These are phyloP conservation scores for Oryza glaberrima DNA, from an alignment of 176 grass and related monocot species.

Conservation along the genomic window DNA sequence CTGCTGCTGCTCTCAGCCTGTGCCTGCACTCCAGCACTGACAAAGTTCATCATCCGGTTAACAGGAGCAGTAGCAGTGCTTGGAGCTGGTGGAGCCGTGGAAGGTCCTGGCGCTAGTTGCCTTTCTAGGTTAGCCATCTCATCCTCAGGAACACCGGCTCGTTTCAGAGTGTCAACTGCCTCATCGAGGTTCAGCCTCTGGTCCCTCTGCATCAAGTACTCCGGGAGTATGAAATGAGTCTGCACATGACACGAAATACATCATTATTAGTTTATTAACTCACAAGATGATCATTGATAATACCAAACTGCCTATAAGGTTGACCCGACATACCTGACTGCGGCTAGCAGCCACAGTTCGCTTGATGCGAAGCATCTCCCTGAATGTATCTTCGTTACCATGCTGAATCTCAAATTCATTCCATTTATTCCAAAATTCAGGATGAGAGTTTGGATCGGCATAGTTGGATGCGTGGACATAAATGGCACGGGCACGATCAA, in stretches of 20 bases:
- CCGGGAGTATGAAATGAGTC: slow-evolving; percentile 89
- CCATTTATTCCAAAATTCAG: slow-evolving; percentile 96
- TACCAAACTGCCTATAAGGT: neutral
- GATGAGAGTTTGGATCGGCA: slow-evolving; percentile 80
- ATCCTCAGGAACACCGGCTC: slow-evolving; percentile 71
- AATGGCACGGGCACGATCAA: slow-evolving; percentile 85
- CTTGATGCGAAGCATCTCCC: slow-evolving; percentile 92
- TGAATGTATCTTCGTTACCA: slow-evolving; percentile 92
- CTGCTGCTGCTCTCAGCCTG: slow-evolving; percentile 54
- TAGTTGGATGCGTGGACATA: slow-evolving; percentile 82
- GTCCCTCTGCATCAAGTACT: slow-evolving; percentile 92
- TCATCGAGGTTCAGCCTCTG: slow-evolving; percentile 87
- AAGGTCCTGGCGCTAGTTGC: slow-evolving; percentile 59
- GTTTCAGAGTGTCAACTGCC: slow-evolving; percentile 82
- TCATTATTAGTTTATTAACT: neutral
- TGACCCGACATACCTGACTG: slow-evolving; percentile 64
- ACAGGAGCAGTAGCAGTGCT: slow-evolving; percentile 23
- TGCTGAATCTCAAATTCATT: slow-evolving; percentile 98
- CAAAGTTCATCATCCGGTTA: slow-evolving; percentile 72
- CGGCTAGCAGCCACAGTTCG: slow-evolving; percentile 81
- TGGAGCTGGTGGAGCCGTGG: slow-evolving; percentile 42
- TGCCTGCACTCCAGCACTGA: slow-evolving; percentile 73
- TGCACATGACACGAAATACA: slow-evolving; percentile 43
- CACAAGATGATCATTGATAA: slow-evolving; percentile 7
- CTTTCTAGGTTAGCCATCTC: slow-evolving; percentile 93